Percentiles rank a stretch among this genome's conserved stretches.
Evolutionary conservation across 805 yeast species (phyloP).

Genomic region (Nakazawaea ishiwadae): DNA sequence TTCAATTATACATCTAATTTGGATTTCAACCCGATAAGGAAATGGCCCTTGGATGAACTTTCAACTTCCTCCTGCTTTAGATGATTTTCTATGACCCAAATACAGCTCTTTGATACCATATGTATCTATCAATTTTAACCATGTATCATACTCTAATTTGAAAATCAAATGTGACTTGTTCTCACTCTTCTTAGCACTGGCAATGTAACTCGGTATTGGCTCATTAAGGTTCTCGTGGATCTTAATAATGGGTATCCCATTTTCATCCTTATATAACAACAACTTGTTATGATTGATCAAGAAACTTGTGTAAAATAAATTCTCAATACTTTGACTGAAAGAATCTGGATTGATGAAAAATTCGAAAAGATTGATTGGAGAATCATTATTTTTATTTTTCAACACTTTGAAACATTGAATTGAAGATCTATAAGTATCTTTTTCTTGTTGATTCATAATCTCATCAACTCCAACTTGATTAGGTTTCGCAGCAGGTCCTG

Average conservation of each 20-base stretch:
- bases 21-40: conserved; percentile 59
- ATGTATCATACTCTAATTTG: conserved; percentile 60
- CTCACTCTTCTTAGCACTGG: conserved; percentile 14
- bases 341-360: conserved; percentile 73
- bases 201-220: conserved; percentile 12
- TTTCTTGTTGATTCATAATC: conserved; percentile 44
- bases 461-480: conserved; percentile 48
- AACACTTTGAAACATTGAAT: conserved; percentile 44
- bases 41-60: conserved; percentile 64
- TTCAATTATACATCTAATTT: conserved; percentile 44
- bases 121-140: conserved; percentile 52
- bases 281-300: conserved; percentile 70
- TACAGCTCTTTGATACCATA: conserved; percentile 54
- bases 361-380: conserved; percentile 51
- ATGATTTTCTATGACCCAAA: conserved; percentile 14
- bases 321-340: conserved; percentile 77
- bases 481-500: conserved; percentile 44
- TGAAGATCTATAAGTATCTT: conserved; percentile 61
- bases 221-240: conserved; percentile 20
- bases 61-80: too few species aligned
- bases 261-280: conserved; percentile 42
- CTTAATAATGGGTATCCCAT: conserved; percentile 30
- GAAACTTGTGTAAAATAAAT: conserved; percentile 78
- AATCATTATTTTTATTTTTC: conserved; percentile 25
- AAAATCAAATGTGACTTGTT: conserved; percentile 63